Base-by-base conservation (phyloP, 1,139 yeast genomes). In the Sugiyamaella grinbergsii region DNA sequence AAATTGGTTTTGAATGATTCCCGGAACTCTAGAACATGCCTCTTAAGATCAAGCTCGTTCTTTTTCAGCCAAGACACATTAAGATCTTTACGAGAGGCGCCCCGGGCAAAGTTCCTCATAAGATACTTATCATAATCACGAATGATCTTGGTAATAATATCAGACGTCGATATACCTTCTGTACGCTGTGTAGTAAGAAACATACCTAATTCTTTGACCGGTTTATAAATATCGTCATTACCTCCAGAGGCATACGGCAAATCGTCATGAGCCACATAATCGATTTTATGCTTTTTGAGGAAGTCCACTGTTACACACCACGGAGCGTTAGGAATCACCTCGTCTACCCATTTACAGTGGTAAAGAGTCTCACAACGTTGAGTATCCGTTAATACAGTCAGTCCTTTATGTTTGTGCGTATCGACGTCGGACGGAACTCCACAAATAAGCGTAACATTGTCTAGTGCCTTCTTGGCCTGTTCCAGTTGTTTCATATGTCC, bases 401-500 rank as follows among this genome's bases (percentile, higher is more conserved):
- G 73, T 1, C 98, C 98, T 68, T 93, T 93, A 56, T 93, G 78
- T 61, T 83, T 85, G 71, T 93, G 98, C 1, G 98, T 93, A 62
- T 88, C 91, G 44, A 79, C 75, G 67, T 93, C 98, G 42, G 87
- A 82, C 8, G 98, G 98, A 26, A 93, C 78, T 39, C 98, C 98
- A 63, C 94, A 89, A 28, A 93, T 91, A 63, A 93, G 76, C 52
- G 81, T 78, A 32, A 86, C 95, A 62, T 88, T 88, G 5, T 86
- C 84, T 58, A 93, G 81, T n/a, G 96, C 81, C 68, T 90, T 91
- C 64, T 93, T 91, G 59, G 98, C 91, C 71, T 93, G 98, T 66
- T 93, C 98, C 63, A 93, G 76, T 68, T 93, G 98, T 64, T 88
- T 83, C 98, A 93, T 93, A 68, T 93, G 98, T 20, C 98, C 98